Base-by-base conservation (phyloP, 306 rosid species). In the Inga oerstediana region DNA sequence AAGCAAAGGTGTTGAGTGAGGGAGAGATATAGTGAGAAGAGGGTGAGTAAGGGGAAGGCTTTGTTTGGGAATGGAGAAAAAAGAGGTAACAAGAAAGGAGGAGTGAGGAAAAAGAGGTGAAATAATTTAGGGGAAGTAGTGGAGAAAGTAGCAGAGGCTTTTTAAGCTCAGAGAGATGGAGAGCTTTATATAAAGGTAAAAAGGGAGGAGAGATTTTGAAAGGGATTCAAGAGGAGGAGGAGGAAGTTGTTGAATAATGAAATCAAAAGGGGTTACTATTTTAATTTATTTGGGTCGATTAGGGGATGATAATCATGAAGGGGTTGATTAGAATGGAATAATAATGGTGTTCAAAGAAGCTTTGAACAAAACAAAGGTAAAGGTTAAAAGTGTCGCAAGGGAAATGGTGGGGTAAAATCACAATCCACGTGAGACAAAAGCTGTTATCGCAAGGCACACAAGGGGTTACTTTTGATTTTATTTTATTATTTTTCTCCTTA, bases 51-150 rank as follows among this genome's bases (percentile, higher is more conserved):
- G 67, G 43, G 35, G 7, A 1, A 1, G 78, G 45, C 62, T 52
- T 72, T 74, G 80, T 59, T 72, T 67, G 87, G 83, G 77, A 61
- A 22, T 67, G 76, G 84, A 81, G 88, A 78, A 88, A 84, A 83
- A 87, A 22, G 58, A 27, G 45, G 30, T 17, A 7, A 16, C 45
- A 13, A 59, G 39, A 61, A 81, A 81, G 54, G 68, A 17, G 20
- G 81, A 39, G 64, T 61, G 72, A 20, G 66, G 77, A 46, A 83
- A 77, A 71, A 30, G 72, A 58, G 17, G 56, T 30, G 75, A 78
- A 71, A 79, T 45, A 35, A 74, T 82, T 72, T 67, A 74, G 67
- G 14, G 75, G 89, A 52, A 75, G 64, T 49, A 81, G 64, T 49
- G 30, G 80, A 52, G 69, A 83, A 75, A 45, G 78, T 49, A 62